Conservation (phyloP, 2,329 filamentous ascomycete species). For the Microsporum audouinii region DNA sequence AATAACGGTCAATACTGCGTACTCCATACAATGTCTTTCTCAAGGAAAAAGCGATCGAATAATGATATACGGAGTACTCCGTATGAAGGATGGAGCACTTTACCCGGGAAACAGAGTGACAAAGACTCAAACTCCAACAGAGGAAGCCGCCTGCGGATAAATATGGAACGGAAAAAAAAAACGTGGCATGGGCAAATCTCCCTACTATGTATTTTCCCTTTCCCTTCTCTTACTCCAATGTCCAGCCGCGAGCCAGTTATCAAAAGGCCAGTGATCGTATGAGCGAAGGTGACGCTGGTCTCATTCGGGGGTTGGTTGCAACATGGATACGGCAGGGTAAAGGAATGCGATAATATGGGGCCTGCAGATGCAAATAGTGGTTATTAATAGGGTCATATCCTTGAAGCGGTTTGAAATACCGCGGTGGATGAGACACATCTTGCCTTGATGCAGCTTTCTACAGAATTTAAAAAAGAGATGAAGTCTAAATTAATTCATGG, state of each 20-base stretch:
- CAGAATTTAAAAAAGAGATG: not conserved
- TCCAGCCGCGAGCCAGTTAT: not conserved
- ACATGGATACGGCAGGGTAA: not conserved
- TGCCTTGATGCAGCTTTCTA: not conserved
- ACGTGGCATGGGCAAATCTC: not conserved
- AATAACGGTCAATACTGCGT: not conserved
- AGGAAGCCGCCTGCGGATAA: not conserved
- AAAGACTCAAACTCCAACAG: too few relatives aligned
- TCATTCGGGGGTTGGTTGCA: not conserved
- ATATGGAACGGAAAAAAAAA: not conserved
- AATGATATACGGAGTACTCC: not conserved
- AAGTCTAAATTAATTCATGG: not conserved
- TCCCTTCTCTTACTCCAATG: too few relatives aligned
- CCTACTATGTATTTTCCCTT: too few relatives aligned
- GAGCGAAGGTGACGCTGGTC: not conserved
- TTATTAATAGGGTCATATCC: slow-evolving; percentile 1
- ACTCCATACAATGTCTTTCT: not conserved
- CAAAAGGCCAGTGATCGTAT: not conserved
- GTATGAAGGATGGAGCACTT: not conserved
- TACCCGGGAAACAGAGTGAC: not conserved
- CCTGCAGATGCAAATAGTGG: not conserved
- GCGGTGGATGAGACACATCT: slow-evolving; percentile 1
- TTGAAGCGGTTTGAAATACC: slow-evolving; percentile 1
- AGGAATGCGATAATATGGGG: not conserved
- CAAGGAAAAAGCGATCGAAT: not conserved